Evolutionary conservation across 2,329 filamentous ascomycete species (phyloP).

Genomic region (Periconia sp.): DNA sequence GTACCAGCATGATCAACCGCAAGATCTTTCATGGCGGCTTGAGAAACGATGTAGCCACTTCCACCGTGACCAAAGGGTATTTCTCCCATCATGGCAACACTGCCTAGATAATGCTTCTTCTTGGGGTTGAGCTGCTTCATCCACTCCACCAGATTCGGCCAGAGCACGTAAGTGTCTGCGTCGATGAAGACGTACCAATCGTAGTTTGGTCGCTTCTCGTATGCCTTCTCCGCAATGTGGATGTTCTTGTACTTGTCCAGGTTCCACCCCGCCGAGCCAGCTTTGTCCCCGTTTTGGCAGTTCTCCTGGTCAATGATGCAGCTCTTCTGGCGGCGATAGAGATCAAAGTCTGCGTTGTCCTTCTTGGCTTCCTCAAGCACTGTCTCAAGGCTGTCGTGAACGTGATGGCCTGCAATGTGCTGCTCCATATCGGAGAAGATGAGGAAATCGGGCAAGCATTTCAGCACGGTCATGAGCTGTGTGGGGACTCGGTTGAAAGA

Average conservation of each 20-base stretch:
- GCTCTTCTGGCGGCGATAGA: conserved; percentile 7
- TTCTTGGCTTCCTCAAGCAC: conserved; percentile 3
- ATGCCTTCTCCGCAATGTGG: conserved; percentile 3
- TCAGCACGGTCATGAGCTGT: conserved; percentile 8
- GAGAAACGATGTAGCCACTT: conserved; percentile 8
- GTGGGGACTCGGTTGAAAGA: conserved; percentile 8
- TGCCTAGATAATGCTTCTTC: conserved; percentile 8
- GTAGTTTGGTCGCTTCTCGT: conserved; percentile 8
- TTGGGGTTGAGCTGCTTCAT: conserved; percentile 1
- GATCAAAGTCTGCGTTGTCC: conserved; percentile 7
- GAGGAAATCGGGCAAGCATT: conserved; percentile 9
- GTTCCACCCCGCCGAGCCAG: conserved; percentile 6
- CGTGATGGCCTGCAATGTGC: conserved; percentile 5
- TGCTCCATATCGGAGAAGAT: conserved; percentile 10
- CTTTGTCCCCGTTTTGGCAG: conserved; percentile 10
- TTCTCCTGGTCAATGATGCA: conserved; percentile 9
- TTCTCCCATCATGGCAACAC: conserved; percentile 8
- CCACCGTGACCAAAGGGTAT: conserved; percentile 10
- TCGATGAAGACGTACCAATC: conserved; percentile 12
- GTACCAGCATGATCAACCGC: no score
- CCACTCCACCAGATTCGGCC: conserved; percentile 10
- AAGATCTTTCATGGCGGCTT: conserved; percentile 3
- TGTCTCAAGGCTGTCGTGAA: conserved; percentile 5
- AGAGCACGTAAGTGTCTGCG: conserved; percentile 9
- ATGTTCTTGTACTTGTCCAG: conserved; percentile 12